Conservation (phyloP, 768 basidiomycete genomes). For the Lactarius sp. region DNA sequence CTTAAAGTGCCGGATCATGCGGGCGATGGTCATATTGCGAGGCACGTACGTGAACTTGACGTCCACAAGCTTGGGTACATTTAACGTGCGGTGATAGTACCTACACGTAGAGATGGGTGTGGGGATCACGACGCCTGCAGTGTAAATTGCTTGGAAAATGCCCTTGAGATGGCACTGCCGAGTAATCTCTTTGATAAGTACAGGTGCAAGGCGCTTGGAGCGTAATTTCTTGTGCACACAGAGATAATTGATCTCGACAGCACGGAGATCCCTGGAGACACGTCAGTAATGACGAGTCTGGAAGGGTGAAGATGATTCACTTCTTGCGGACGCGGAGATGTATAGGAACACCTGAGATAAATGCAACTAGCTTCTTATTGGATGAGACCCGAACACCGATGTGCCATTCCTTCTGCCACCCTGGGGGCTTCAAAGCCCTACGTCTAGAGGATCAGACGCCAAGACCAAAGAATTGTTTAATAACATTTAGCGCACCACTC, state of each 20-base stretch:
- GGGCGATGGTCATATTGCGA: conserved; percentile 82
- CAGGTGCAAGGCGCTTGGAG: conserved; percentile 89
- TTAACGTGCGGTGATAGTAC: conserved; percentile 89
- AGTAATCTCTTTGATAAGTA: conserved; percentile 96
- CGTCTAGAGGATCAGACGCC: background rate
- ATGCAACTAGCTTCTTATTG: conserved; percentile 91
- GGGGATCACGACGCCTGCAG: conserved; percentile 87
- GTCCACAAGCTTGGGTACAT: conserved; percentile 88
- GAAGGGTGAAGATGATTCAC: conserved; percentile 43
- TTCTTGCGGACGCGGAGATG: conserved; percentile 76
- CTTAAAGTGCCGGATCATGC: conserved; percentile 76
- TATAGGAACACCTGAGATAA: conserved; percentile 91
- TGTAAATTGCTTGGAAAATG: conserved; percentile 96
- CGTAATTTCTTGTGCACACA: conserved; percentile 97
- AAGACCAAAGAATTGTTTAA: too few species aligned
- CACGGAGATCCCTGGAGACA: conserved; percentile 52
- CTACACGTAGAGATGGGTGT: conserved; percentile 90
- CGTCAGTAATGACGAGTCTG: conserved; percentile 10
- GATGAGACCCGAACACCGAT: conserved; percentile 88
- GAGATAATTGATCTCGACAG: conserved; percentile 94
- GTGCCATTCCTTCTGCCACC: conserved; percentile 93
- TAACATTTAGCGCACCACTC: conserved; percentile 54
- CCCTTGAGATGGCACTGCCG: conserved; percentile 85
- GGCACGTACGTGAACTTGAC: conserved; percentile 86
- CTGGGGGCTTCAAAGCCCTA: conserved; percentile 94